These are phyloP conservation scores for Staphylotrichum longicolle DNA, from an alignment of 495 filamentous ascomycete species.

Conservation along the genomic window DNA sequence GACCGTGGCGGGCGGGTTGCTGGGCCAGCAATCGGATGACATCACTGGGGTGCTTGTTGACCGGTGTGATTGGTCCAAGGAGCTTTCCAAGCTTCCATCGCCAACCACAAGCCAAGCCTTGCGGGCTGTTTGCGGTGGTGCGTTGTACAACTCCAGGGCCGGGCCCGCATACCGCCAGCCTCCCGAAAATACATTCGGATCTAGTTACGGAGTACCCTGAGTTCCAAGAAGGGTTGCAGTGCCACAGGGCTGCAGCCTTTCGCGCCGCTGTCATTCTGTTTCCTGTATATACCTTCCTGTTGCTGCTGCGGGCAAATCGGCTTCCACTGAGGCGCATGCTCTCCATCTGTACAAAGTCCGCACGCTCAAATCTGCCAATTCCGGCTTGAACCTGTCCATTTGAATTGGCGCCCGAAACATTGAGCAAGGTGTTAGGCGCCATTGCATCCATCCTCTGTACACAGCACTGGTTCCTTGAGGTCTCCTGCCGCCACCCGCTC, in stretches of 20 bases:
- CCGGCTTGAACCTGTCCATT: background rate
- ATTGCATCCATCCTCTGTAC: background rate
- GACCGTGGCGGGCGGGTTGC: conserved; percentile 20
- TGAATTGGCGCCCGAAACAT: too few relatives aligned
- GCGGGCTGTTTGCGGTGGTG: conserved; percentile 1
- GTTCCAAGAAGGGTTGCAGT: background rate
- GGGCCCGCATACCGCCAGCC: conserved; percentile 1
- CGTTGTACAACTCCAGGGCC: background rate
- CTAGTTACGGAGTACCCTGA: too few relatives aligned
- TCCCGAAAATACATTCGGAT: background rate
- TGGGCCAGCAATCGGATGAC: conserved; percentile 30
- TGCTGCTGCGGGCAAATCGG: background rate
- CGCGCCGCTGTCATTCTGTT: background rate
- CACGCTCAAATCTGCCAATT: background rate
- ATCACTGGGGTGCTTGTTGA: conserved; percentile 18
- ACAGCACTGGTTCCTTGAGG: background rate
- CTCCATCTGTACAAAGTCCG: too few relatives aligned
- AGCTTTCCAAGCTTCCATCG: conserved; percentile 3
- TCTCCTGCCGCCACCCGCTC: background rate
- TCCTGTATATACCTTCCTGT: conserved; percentile 2
- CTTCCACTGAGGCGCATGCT: background rate
- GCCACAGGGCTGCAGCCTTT: background rate
- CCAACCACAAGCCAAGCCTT: conserved; percentile 2
- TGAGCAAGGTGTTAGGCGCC: background rate
- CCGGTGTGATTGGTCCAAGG: conserved; percentile 22